Evolutionary conservation across 2,329 filamentous ascomycete species (phyloP).

Genomic region (Colletotrichum destructivum): DNA sequence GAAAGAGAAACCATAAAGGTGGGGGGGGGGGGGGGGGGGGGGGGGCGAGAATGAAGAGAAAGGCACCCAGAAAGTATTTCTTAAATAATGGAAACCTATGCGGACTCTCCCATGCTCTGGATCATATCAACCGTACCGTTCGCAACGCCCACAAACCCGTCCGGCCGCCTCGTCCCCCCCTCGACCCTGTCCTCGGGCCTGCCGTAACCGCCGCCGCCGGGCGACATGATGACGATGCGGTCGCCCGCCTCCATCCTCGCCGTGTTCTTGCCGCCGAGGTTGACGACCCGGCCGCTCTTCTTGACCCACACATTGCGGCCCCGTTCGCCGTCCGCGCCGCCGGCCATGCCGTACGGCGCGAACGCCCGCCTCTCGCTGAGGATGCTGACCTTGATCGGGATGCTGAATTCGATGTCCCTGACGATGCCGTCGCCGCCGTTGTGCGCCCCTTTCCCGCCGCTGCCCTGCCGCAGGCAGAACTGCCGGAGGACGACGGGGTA

Average conservation of each 20-base stretch:
- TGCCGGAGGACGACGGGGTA: conserved; percentile 82
- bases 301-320: conserved; percentile 79
- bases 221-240: conserved; percentile 73
- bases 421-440: conserved; percentile 77
- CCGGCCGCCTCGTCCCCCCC: conserved; percentile 7
- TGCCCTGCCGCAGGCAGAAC: conserved; percentile 76
- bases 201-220: conserved; percentile 75
- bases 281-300: conserved; percentile 59
- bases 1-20: no score
- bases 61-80: no score
- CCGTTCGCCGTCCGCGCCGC: conserved; percentile 76
- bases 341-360: conserved; percentile 79
- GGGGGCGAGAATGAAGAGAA: no score
- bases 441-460: conserved; percentile 74
- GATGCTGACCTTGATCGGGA: conserved; percentile 79
- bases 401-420: conserved; percentile 80
- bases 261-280: conserved; percentile 73
- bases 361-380: conserved; percentile 79
- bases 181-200: conserved; percentile 22
- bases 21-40: no score
- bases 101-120: conserved; percentile 39
- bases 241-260: conserved; percentile 73
- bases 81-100: neutral
- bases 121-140: conserved; percentile 39
- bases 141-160: conserved; percentile 31